Evolutionary conservation across 257 asterid genomes (phyloP).

Genomic region (Solanum dulcamara): DNA sequence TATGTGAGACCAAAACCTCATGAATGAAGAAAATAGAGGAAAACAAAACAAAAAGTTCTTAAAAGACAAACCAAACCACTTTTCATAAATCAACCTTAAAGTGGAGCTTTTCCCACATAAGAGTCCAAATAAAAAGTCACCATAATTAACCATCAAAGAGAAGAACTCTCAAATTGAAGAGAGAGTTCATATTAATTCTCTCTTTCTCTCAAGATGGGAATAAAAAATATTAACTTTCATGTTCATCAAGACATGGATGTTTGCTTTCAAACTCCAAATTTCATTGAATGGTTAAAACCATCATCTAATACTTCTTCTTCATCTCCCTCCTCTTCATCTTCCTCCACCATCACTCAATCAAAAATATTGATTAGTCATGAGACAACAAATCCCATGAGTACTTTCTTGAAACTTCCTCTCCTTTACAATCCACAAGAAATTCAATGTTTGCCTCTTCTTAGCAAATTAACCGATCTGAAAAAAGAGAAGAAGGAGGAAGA

Average conservation of each 20-base stretch:
- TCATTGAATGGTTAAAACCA: constrained; percentile 62
- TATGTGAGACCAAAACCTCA: constrained; percentile 2
- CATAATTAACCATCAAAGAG: neutral
- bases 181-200: neutral
- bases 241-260: constrained; percentile 29
- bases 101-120: constrained; percentile 31
- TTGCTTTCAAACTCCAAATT: constrained; percentile 34
- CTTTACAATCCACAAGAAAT: constrained; percentile 20
- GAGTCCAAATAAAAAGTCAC: neutral
- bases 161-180: neutral
- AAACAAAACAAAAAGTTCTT: constrained; percentile 14
- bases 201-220: constrained; percentile 19
- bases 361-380: neutral
- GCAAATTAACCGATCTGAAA: constrained; percentile 32
- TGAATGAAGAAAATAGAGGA: neutral
- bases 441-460: constrained; percentile 74
- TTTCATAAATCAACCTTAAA: constrained; percentile 30
- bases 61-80: constrained; percentile 56
- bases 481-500: constrained; percentile 25
- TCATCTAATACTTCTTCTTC: constrained; percentile 6
- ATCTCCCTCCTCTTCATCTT: constrained; percentile 3
- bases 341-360: constrained; percentile 9
- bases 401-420: constrained; percentile 36
- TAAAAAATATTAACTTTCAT: constrained; percentile 14
- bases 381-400: constrained; percentile 18